Percentiles rank a stretch among this genome's conserved stretches.
These are phyloP conservation scores for Buddleja alternifolia DNA, from an alignment of 257 asterid species.

Conservation along the genomic window DNA sequence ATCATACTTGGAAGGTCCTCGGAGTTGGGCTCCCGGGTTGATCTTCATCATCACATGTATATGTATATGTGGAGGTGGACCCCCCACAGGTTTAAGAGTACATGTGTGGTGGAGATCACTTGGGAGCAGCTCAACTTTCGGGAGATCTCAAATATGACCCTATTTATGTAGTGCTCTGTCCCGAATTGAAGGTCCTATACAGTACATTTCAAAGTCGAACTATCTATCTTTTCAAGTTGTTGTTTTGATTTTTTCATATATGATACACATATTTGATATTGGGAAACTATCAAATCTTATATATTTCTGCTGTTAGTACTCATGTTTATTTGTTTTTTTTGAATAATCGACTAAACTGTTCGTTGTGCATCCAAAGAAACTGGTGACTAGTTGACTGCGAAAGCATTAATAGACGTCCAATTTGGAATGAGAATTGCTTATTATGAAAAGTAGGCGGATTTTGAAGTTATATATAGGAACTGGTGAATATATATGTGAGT, in stretches of 20 bases:
- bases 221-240: background rate
- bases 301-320: no score
- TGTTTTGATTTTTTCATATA: no score
- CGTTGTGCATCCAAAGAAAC: background rate
- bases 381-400: background rate
- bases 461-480: background rate
- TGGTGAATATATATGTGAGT: background rate
- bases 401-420: background rate
- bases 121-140: no score
- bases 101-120: no score
- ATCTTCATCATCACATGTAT: no score
- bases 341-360: background rate
- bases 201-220: background rate
- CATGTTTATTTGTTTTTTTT: no score
- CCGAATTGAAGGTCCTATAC: background rate
- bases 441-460: background rate
- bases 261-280: background rate
- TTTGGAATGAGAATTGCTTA: background rate
- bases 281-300: slow-evolving; percentile 1
- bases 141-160: no score
- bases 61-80: no score
- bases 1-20: no score
- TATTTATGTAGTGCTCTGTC: background rate
- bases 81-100: no score
- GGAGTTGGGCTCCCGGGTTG: no score